Evolutionary conservation across 768 basidiomycete genomes (phyloP), one percentile per base, ranked within the genome.

Genomic region (Galerina marginata): DNA sequence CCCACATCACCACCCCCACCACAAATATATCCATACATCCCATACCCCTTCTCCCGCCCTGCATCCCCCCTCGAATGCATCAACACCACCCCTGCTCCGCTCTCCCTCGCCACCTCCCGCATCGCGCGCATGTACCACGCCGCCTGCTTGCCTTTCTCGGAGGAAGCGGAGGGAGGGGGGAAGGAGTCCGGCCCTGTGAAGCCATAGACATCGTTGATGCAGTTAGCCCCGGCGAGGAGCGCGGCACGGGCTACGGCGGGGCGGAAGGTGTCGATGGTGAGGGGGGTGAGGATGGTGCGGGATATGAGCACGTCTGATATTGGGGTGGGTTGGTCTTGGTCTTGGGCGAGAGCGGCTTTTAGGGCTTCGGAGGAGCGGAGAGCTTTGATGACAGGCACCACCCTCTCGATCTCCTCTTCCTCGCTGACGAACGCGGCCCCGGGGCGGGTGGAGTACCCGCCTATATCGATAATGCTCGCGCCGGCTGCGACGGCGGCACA

Each of bases 51-150:
- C 79, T 95, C 83, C 62, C 79, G 65, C 14, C 88, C 86, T 0
- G 93, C 92, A 57, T 92, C 91, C 0, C 93, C 95, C 3, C 95
- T 81, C 0, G 93, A 95, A 73, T 99, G 96, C 96, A 99, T 99
- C 59, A 99, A 74, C 9, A 99, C 78, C 50, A 95, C 89, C 0
- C 95, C 96, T 0, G 91, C 90, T 5, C 83, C 83, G 45, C 87
- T 76, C 33, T 83, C 77, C 38, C 87, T 81, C 29, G 89, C 88
- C 25, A 88, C 71, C n/a, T 69, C 60, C 54, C 89, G 86, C 92
- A 96, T 92, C 54, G 80, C 74, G 9, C 64, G 62, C 65, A 87
- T 81, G 56, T 80, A 81, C 37, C 75, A 75, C 2, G 76, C 69
- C 0, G 76, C 73, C 0, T 74, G 78, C 29, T 71, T 73, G 0